Conservation (phyloP, 2,329 filamentous ascomycete genomes). For the Penicillium capsulatum region DNA sequence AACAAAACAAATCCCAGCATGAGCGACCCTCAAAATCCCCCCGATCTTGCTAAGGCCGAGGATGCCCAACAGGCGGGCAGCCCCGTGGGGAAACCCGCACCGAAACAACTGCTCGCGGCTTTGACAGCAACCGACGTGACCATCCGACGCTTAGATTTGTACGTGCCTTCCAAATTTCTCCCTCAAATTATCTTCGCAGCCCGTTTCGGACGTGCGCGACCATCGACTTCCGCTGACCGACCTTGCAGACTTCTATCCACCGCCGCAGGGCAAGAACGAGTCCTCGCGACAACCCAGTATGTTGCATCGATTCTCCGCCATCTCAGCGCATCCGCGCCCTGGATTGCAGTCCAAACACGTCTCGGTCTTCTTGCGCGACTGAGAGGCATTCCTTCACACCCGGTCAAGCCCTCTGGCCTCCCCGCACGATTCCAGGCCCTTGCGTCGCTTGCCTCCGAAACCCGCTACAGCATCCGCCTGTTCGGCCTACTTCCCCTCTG, state of each 20-base stretch:
- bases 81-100: conserved; percentile 21
- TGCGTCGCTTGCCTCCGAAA: conserved; percentile 47
- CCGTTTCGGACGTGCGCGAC: no score
- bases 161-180: conserved; percentile 7
- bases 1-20: no score
- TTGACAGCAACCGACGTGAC: conserved; percentile 28
- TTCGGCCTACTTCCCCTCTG: conserved; percentile 69
- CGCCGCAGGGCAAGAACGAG: conserved; percentile 64
- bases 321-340: conserved; percentile 54
- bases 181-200: no score
- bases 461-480: conserved; percentile 53
- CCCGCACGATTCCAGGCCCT: conserved; percentile 47
- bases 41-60: no score
- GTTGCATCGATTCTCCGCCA: conserved; percentile 58
- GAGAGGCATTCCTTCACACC: conserved; percentile 10
- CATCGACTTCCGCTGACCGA: background rate
- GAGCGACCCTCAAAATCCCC: no score
- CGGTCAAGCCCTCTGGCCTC: conserved; percentile 15
- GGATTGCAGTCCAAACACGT: conserved; percentile 40
- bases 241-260: conserved; percentile 59
- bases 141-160: conserved; percentile 32
- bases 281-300: conserved; percentile 67
- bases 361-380: conserved; percentile 42
- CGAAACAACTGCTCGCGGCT: conserved; percentile 24
- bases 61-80: no score